A percentile compares a stretch with the other conserved stretches of the same genome.
These are phyloP conservation scores for Rhododendron mucronatum DNA, from an alignment of 148 eudicot species.

Conservation along the genomic window DNA sequence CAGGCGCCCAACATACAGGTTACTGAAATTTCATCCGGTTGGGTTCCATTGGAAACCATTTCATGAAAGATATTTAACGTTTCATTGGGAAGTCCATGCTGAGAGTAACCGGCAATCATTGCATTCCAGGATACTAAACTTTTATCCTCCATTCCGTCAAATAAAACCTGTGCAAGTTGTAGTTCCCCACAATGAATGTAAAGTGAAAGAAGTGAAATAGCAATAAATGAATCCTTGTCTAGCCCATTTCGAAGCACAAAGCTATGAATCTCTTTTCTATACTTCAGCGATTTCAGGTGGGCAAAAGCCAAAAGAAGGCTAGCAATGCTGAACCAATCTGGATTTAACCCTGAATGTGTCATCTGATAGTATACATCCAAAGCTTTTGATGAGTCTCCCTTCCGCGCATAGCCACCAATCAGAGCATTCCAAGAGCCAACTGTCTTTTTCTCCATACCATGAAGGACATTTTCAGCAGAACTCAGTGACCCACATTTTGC, in stretches of 20 bases:
- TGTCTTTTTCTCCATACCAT: conserved; percentile 26
- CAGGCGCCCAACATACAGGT: conserved; percentile 50
- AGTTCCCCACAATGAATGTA: conserved; percentile 41
- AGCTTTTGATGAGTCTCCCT: conserved; percentile 48
- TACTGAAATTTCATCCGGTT: conserved; percentile 38
- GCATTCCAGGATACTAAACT: conserved; percentile 56
- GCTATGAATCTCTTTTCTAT: conserved; percentile 54
- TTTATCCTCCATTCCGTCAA: conserved; percentile 35
- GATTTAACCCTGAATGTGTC: conserved; percentile 31
- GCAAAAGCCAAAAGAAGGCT: conserved; percentile 50
- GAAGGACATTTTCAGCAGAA: conserved; percentile 35
- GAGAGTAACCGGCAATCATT: conserved; percentile 58
- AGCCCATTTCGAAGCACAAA: conserved; percentile 51
- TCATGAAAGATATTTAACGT: conserved; percentile 34
- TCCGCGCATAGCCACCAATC: conserved; percentile 46
- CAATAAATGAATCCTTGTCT: conserved; percentile 37
- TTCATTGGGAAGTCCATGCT: conserved; percentile 36
- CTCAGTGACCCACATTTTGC: conserved; percentile 46
- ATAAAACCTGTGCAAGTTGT: conserved; percentile 32
- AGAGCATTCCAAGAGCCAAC: conserved; percentile 65
- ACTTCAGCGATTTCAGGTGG: conserved; percentile 23
- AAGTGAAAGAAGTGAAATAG: conserved; percentile 49
- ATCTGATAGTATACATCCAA: conserved; percentile 37
- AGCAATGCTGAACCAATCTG: conserved; percentile 44
- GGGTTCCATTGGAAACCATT: conserved; percentile 30